Base-by-base conservation (phyloP, 805 yeast genomes). In the Candida caryicola region DNA sequence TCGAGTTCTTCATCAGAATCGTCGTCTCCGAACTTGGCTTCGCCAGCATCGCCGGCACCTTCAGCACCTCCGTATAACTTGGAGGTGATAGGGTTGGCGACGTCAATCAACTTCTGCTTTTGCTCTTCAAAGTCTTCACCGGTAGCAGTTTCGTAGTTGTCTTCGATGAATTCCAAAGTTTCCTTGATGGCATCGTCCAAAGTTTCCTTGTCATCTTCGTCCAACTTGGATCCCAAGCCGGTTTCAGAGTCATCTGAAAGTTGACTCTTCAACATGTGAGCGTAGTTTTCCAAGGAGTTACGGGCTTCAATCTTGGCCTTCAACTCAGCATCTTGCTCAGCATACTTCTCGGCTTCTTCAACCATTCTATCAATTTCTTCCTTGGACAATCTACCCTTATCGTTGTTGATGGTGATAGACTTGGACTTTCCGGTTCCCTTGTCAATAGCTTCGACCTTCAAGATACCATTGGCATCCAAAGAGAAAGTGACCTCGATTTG, bases 381-480 rank as follows among this genome's bases (percentile, higher is more conserved):
- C 65, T 90, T 79, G 48, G 97, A 84, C 69, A 91, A 85, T 85
- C 96, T 86, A 73, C 98, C 98, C 67, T 90, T 93, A 64, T 96
- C 95, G 85, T 93, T 91, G 58, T 97, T 88, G 80, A 93, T 93
- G 69, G 97, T 91, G 67, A 93, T 91, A 82, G 91, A 87, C 67
- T 96, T 93, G 55, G 96, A 78, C 74, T 91, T 89, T 76, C 99
- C 99, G 54, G 98, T 91, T 49, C 96, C 90, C 77, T 91, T 91
- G 80, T 91, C 99, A 64, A 85, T 83, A 51, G 99, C 99, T 58
- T 96, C 90, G 62, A 91, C 99, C 85, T 91, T 93, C 72, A 91
- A 82, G 80, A 91, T 93, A 81, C 99, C 99, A 75, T 91, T 93
- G 66, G 98, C 98, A 74, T 93, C 99, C 65, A 93, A 91, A 74